Base-by-base conservation (phyloP, 2,329 filamentous ascomycete genomes). In the Trichophyton mentagrophytes region DNA sequence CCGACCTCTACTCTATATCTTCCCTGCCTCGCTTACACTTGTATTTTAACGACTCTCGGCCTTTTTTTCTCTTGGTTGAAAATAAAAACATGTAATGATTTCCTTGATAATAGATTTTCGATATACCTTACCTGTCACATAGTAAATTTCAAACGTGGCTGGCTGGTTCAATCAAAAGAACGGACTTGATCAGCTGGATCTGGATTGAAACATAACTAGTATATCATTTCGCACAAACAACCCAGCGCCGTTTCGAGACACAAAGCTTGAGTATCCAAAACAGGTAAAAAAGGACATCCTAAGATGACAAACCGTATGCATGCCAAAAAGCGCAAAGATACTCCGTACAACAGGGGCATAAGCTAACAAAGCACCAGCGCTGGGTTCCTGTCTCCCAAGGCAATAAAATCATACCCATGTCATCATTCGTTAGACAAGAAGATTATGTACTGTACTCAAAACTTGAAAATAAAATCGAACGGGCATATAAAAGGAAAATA, bases 371-470 rank as follows among this genome's bases (percentile, higher is more conserved):
- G 27, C 33, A 17, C 51, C 30, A 27, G 20, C 51, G 7, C 51
- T 33, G 51, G 51, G 51, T 36, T 55, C 27, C 51, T 55, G 25
- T 33, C 51, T 36, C 51, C 27, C 15, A 36, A 17, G 33, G 51
- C n/a, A 36, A 33, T 55, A 55, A 55, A 55, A 20, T 55, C 27
- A 20, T 55, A 55, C 51, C 51, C 51, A 36, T 55, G 25, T 55
- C 51, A 17, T 55, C 51, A 55, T 55, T 55, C 51, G 51, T 55
- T 33, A 36, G 33, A 55, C 51, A 55, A 36, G 33, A 9, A 33
- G 27, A 55, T 55, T 55, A 55, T 55, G 33, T 55, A 55, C 51
- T 55, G 51, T 55, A 55, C 30, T 55, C 33, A n/a, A n/a, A 38
- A 38, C 33, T 38, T 8, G 33, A 38, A 55, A 44, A 36, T 55